Conservation (phyloP, 2,329 filamentous ascomycete genomes). For the Neurospora sp. region DNA sequence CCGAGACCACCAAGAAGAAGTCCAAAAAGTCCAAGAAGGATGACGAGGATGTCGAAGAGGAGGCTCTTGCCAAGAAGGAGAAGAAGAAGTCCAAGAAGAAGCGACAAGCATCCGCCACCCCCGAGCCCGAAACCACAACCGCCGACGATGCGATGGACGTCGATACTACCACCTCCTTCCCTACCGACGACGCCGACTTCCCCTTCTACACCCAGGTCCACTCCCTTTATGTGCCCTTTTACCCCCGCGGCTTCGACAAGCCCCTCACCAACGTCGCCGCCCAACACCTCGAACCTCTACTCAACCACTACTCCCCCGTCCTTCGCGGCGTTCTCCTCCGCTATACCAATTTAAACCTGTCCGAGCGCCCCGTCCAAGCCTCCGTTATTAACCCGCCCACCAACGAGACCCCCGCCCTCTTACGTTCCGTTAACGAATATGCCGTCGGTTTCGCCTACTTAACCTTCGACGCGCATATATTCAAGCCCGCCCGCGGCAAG, state of each 20-base stretch:
- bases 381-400: conserved; percentile 33
- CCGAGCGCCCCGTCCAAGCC: conserved; percentile 44
- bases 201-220: conserved; percentile 73
- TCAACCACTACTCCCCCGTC: conserved; percentile 67
- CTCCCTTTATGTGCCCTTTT: conserved; percentile 70
- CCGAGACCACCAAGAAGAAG: conserved; percentile 4
- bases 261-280: conserved; percentile 62
- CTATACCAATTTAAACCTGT: conserved; percentile 60
- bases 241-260: conserved; percentile 58
- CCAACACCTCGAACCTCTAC: conserved; percentile 64
- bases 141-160: conserved; percentile 6
- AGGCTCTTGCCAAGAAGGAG: conserved; percentile 18
- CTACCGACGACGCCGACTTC: conserved; percentile 37
- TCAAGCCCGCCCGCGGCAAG: conserved; percentile 63
- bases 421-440: conserved; percentile 64
- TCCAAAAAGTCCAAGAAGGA: conserved; percentile 29
- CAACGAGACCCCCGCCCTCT: conserved; percentile 34
- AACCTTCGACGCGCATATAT: conserved; percentile 77
- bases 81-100: conserved; percentile 26
- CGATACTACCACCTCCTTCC: conserved; percentile 12
- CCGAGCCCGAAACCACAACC: not conserved
- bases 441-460: conserved; percentile 81
- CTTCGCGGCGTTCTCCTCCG: conserved; percentile 66
- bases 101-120: conserved; percentile 4
- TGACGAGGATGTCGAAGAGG: conserved; percentile 18